Conservation (phyloP, 495 filamentous ascomycete genomes). For the Talaromyces borbonicus region DNA sequence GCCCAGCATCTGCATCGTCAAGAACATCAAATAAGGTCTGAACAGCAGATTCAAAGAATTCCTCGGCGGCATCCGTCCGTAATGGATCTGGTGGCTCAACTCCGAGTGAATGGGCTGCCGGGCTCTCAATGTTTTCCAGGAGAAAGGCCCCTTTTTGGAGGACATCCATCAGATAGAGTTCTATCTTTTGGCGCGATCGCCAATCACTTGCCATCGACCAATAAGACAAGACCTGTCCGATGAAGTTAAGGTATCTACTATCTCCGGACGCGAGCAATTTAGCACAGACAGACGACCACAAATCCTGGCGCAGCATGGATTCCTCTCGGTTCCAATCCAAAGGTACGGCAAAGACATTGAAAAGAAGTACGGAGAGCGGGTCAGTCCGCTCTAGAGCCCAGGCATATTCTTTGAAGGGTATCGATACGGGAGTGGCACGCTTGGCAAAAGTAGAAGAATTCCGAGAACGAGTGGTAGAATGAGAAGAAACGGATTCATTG, state of each 20-base stretch:
- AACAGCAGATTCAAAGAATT: slow-evolving; percentile 80
- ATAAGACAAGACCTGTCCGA: slow-evolving; percentile 54
- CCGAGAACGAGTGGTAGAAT: slow-evolving; percentile 56
- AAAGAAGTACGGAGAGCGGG: slow-evolving; percentile 73
- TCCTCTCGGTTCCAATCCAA: slow-evolving; percentile 67
- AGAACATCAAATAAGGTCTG: slow-evolving; percentile 77
- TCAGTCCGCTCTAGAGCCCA: slow-evolving; percentile 78
- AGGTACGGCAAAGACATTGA: slow-evolving; percentile 67
- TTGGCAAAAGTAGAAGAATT: slow-evolving; percentile 39
- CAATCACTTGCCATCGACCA: slow-evolving; percentile 83
- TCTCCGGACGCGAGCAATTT: slow-evolving; percentile 46
- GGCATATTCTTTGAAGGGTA: slow-evolving; percentile 33
- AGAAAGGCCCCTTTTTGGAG: slow-evolving; percentile 87
- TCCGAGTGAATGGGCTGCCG: slow-evolving; percentile 27
- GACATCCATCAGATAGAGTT: slow-evolving; percentile 87
- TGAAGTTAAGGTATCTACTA: slow-evolving; percentile 30
- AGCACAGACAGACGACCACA: slow-evolving; percentile 83
- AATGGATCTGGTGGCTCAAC: slow-evolving; percentile 51
- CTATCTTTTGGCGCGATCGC: slow-evolving; percentile 79
- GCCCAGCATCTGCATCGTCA: slow-evolving; percentile 64
- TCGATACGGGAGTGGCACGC: slow-evolving; percentile 53
- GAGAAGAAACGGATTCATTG: slow-evolving; percentile 30
- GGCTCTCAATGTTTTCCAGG: slow-evolving; percentile 64
- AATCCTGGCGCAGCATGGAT: slow-evolving; percentile 66
- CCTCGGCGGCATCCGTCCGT: slow-evolving; percentile 69